These are phyloP conservation scores for Gelatoporia subvermispora DNA, from an alignment of 768 basidiomycete species.

Conservation along the genomic window DNA sequence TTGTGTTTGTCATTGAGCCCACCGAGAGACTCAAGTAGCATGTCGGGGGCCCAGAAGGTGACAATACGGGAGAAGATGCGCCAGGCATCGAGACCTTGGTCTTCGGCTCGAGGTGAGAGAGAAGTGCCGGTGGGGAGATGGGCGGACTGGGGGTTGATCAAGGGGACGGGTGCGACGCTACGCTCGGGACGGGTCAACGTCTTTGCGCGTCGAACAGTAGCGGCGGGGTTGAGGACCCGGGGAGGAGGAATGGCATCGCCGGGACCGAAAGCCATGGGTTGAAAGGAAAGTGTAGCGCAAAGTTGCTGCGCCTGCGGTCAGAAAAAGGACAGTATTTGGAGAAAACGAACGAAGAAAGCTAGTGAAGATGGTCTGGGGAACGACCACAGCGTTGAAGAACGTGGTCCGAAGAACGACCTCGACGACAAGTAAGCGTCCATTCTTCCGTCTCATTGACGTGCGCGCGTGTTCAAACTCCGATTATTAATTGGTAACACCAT, in stretches of 20 bases:
- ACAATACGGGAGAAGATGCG: slow-evolving; percentile 69
- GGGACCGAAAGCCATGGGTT: too few relatives aligned
- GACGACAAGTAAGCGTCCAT: too few relatives aligned
- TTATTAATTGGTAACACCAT: too few relatives aligned
- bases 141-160: slow-evolving; percentile 76
- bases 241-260: background rate
- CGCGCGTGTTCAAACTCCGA: too few relatives aligned
- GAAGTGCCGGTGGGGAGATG: slow-evolving; percentile 36
- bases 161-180: slow-evolving; percentile 86
- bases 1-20: slow-evolving; percentile 76
- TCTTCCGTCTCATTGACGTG: too few relatives aligned
- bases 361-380: too few relatives aligned
- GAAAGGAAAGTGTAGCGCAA: too few relatives aligned
- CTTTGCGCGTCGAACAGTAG: slow-evolving; percentile 78
- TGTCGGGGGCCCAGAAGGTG: slow-evolving; percentile 89
- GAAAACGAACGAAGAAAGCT: too few relatives aligned
- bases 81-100: slow-evolving; percentile 62
- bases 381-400: too few relatives aligned
- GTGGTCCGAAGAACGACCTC: too few relatives aligned
- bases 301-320: too few relatives aligned
- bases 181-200: slow-evolving; percentile 96
- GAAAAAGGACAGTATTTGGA: too few relatives aligned
- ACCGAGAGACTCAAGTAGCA: slow-evolving; percentile 66
- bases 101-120: slow-evolving; percentile 16
- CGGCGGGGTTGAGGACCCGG: slow-evolving; percentile 24